Conservation (phyloP, 164 flowering plant genomes). For the Magnolia kwangsiensis region DNA sequence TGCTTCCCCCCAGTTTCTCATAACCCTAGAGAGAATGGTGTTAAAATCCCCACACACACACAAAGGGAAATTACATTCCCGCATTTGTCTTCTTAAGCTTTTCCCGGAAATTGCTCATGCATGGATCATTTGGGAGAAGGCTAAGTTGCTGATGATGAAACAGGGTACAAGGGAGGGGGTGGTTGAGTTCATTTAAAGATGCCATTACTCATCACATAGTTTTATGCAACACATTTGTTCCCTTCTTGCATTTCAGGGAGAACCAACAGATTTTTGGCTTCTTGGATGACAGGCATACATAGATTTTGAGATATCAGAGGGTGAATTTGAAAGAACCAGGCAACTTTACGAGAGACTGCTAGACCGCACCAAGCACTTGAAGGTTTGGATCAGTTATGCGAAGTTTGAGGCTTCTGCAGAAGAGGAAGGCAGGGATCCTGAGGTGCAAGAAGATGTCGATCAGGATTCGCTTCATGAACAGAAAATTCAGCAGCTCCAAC, state of each 20-base stretch:
- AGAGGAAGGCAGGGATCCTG: constrained; percentile 28
- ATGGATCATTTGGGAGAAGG: too few species aligned
- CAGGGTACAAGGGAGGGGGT: too few species aligned
- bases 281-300: constrained; percentile 68
- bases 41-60: too few species aligned
- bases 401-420: constrained; percentile 76
- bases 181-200: too few species aligned
- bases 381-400: constrained; percentile 94
- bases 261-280: not conserved
- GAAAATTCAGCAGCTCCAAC: constrained; percentile 41
- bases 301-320: constrained; percentile 84
- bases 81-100: too few species aligned
- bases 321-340: constrained; percentile 68
- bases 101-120: too few species aligned
- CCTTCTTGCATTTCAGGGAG: not conserved
- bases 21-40: too few species aligned
- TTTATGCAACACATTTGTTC: not conserved
- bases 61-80: too few species aligned
- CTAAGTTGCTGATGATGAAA: too few species aligned
- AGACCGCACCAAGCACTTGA: constrained; percentile 84
- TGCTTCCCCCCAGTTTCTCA: too few species aligned
- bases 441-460: constrained; percentile 29
- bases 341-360: constrained; percentile 78
- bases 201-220: too few species aligned
- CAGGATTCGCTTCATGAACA: constrained; percentile 28